These are phyloP conservation scores for Cladosporium velox DNA, from an alignment of 2,329 filamentous ascomycete genomes.

Conservation along the genomic window DNA sequence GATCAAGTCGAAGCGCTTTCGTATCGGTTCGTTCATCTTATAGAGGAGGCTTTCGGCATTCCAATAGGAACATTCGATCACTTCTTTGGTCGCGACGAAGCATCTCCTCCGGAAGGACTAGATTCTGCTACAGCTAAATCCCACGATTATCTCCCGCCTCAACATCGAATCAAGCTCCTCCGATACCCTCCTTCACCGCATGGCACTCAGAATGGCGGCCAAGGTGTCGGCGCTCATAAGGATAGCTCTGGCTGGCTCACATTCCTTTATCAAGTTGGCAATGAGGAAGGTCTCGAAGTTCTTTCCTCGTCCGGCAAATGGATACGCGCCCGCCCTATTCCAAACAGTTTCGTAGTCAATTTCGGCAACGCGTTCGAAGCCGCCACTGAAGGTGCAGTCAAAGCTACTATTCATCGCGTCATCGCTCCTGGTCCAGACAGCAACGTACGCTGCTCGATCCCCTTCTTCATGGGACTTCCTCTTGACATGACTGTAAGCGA, in stretches of 20 bases:
- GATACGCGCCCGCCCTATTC: slow-evolving; percentile 53
- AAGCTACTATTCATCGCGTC: slow-evolving; percentile 52
- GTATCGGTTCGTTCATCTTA: slow-evolving; percentile 57
- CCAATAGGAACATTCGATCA: slow-evolving; percentile 51
- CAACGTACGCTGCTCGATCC: slow-evolving; percentile 37
- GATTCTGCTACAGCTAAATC: neutral
- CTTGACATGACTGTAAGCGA: slow-evolving; percentile 44
- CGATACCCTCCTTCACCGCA: slow-evolving; percentile 50
- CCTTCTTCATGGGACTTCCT: slow-evolving; percentile 43
- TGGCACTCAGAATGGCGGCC: slow-evolving; percentile 30
- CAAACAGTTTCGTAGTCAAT: slow-evolving; percentile 58
- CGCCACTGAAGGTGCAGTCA: slow-evolving; percentile 56
- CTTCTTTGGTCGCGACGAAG: slow-evolving; percentile 47
- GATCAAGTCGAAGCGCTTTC: slow-evolving; percentile 53
- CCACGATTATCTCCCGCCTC: slow-evolving; percentile 38
- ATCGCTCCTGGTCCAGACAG: slow-evolving; percentile 27
- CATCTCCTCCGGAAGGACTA: neutral
- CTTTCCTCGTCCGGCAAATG: slow-evolving; percentile 52
- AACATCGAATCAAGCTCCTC: slow-evolving; percentile 62
- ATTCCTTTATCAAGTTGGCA: slow-evolving; percentile 62
- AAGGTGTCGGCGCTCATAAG: slow-evolving; percentile 65
- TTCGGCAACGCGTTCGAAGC: slow-evolving; percentile 62
- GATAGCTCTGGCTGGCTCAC: slow-evolving; percentile 67
- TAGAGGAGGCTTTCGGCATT: slow-evolving; percentile 57
- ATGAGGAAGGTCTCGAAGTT: slow-evolving; percentile 55